A percentile compares a stretch with the other conserved stretches of the same genome.
These are phyloP conservation scores for Botrytis medusae DNA, from an alignment of 2,329 filamentous ascomycete species.

Conservation along the genomic window DNA sequence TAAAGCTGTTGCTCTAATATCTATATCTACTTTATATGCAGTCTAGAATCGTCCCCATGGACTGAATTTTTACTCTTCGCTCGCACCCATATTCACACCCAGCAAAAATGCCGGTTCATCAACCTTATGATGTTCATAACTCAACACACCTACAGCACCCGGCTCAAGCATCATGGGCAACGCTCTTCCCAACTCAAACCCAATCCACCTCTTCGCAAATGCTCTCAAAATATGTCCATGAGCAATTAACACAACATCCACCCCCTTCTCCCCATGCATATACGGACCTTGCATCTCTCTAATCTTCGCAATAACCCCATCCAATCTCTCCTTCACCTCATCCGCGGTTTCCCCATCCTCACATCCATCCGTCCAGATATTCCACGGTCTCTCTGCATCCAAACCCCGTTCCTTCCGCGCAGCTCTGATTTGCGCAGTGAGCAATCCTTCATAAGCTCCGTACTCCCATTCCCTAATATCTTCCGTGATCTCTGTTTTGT, in stretches of 20 bases:
- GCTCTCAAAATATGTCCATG: conserved; percentile 53
- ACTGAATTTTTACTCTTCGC: conserved; percentile 3
- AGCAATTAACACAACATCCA: conserved; percentile 51
- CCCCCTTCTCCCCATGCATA: conserved; percentile 45
- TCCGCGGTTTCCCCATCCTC: conserved; percentile 50
- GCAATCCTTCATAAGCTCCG: conserved; percentile 50
- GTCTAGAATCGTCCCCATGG: not conserved
- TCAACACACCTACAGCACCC: conserved; percentile 43
- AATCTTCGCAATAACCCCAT: conserved; percentile 51
- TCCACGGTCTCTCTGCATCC: conserved; percentile 48
- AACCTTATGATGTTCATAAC: conserved; percentile 42
- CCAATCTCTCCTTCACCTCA: conserved; percentile 50
- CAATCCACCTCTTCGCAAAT: conserved; percentile 56
- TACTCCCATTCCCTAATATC: conserved; percentile 54
- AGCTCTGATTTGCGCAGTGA: conserved; percentile 46
- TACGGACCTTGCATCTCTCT: conserved; percentile 48
- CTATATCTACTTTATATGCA: not conserved
- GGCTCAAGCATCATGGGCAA: conserved; percentile 44
- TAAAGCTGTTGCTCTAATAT: not conserved
- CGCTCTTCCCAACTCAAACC: conserved; percentile 42
- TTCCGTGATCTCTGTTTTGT: conserved; percentile 42
- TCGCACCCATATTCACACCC: conserved; percentile 39
- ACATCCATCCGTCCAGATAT: conserved; percentile 55
- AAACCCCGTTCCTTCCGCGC: conserved; percentile 44
- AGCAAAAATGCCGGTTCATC: conserved; percentile 42